Conservation (phyloP, 2,329 filamentous ascomycete genomes). For the Microdochium nivale region DNA sequence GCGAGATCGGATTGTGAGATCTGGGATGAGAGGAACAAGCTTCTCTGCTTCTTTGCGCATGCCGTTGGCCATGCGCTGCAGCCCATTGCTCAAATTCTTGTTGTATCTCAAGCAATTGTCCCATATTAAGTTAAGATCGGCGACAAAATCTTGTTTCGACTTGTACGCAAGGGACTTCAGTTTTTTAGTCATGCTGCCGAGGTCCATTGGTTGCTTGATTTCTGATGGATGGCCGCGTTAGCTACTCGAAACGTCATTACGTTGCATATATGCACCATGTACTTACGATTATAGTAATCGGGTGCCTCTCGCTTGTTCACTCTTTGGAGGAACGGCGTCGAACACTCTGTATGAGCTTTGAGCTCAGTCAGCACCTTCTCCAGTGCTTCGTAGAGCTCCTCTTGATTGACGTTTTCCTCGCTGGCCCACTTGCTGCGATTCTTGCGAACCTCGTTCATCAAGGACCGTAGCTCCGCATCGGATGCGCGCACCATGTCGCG, state of each 20-base stretch:
- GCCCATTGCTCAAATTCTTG: constrained; percentile 74
- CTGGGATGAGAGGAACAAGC: constrained; percentile 87
- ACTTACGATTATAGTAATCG: constrained; percentile 84
- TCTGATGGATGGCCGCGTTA: constrained; percentile 41
- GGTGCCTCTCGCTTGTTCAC: constrained; percentile 97
- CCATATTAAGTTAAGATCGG: constrained; percentile 93
- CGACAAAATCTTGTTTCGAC: constrained; percentile 89
- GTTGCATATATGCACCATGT: constrained; percentile 4
- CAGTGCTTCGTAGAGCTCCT: constrained; percentile 92
- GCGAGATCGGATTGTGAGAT: constrained; percentile 80
- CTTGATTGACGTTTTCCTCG: constrained; percentile 94
- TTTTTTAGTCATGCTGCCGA: constrained; percentile 98
- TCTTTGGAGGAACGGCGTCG: constrained; percentile 85
- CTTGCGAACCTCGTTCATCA: constrained; percentile 97
- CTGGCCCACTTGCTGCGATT: constrained; percentile 98
- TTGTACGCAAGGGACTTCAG: constrained; percentile 73
- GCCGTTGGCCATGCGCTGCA: constrained; percentile 86
- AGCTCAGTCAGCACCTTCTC: constrained; percentile 96
- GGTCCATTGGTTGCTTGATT: constrained; percentile 96
- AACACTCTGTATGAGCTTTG: constrained; percentile 95
- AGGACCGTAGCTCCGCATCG: constrained; percentile 79
- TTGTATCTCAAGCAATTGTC: constrained; percentile 96
- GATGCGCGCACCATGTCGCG: constrained; percentile 83
- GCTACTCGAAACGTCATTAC: constrained; percentile 1
- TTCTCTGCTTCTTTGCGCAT: constrained; percentile 99